Percentiles rank a stretch among this genome's conserved stretches.
Evolutionary conservation across 768 basidiomycete genomes (phyloP).

Genomic region (Trametopsis cervina): DNA sequence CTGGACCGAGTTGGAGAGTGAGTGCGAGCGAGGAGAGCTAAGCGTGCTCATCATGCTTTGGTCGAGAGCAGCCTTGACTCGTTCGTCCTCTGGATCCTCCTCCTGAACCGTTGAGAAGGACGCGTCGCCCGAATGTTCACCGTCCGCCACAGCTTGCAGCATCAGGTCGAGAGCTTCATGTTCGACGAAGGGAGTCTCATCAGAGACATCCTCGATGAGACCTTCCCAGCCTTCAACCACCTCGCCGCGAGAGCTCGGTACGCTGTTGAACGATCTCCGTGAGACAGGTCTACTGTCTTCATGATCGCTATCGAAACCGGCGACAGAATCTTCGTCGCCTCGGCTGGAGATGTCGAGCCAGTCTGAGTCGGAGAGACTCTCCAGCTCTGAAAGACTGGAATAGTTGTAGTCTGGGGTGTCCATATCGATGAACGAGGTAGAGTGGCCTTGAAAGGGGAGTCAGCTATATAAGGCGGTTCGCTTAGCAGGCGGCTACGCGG

Average conservation of each 20-base stretch:
- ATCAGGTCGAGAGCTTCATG: constrained; percentile 5
- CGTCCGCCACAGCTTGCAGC: constrained; percentile 13
- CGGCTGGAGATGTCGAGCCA: constrained; percentile 76
- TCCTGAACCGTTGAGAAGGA: constrained; percentile 23
- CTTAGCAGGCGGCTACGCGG: not conserved
- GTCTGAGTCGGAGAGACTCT: constrained; percentile 70
- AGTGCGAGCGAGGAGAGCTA: constrained; percentile 64
- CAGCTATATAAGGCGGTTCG: constrained; percentile 17
- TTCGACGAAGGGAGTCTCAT: constrained; percentile 29
- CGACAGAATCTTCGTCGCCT: constrained; percentile 62
- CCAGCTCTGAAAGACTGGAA: constrained; percentile 51
- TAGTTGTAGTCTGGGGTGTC: constrained; percentile 30
- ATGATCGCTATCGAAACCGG: constrained; percentile 53
- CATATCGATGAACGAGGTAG: constrained; percentile 19
- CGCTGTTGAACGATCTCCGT: constrained; percentile 63
- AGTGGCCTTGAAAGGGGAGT: constrained; percentile 14
- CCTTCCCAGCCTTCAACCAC: constrained; percentile 79
- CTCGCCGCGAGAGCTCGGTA: constrained; percentile 58
- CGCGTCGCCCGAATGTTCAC: constrained; percentile 10
- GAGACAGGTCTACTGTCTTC: constrained; percentile 47
- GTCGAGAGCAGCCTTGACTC: constrained; percentile 68
- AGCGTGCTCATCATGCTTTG: constrained; percentile 81
- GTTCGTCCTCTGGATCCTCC: constrained; percentile 51
- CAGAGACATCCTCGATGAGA: constrained; percentile 55
- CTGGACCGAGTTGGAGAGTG: constrained; percentile 35